phyloP scores from a whole-genome alignment of 352 stramenopile genomes.

The Pythium guiyangense region DNA sequence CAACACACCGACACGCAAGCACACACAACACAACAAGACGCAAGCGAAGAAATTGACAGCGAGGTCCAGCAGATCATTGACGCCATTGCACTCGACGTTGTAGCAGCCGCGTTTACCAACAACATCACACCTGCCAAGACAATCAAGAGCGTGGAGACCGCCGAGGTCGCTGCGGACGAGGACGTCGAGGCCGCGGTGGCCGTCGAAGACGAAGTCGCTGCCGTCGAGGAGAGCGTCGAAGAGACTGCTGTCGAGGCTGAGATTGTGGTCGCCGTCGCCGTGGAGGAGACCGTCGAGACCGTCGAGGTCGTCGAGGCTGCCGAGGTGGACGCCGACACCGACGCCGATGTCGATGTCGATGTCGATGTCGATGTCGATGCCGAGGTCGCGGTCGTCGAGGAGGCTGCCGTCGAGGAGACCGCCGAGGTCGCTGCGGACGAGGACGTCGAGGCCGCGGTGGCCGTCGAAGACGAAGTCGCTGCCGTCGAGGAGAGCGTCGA shows the following conservation, averaged over 20 bases:
- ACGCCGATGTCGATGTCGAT: no score
- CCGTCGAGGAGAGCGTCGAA: not conserved
- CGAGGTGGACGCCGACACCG: no score
- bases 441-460: no score
- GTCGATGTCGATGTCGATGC: no score
- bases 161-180: conserved; percentile 1
- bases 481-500: conserved; percentile 8
- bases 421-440: no score
- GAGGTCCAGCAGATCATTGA: not conserved
- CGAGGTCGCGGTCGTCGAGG: no score
- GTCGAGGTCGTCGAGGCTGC: not conserved
- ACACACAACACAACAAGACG: no score
- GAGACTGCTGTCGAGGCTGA: conserved; percentile 3
- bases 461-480: no score
- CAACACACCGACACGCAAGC: no score
- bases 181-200: not conserved
- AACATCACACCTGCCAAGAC: not conserved
- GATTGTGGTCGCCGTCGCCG: no score
- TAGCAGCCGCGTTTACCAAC: not conserved
- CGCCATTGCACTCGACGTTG: not conserved
- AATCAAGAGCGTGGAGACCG: not conserved
- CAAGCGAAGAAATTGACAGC: not conserved
- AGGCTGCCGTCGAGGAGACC: no score
- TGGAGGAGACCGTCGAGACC: not conserved
- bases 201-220: not conserved